Evolutionary conservation across 78 protist species (phyloP).

Genomic region (Tieghemostelium lacteum): DNA sequence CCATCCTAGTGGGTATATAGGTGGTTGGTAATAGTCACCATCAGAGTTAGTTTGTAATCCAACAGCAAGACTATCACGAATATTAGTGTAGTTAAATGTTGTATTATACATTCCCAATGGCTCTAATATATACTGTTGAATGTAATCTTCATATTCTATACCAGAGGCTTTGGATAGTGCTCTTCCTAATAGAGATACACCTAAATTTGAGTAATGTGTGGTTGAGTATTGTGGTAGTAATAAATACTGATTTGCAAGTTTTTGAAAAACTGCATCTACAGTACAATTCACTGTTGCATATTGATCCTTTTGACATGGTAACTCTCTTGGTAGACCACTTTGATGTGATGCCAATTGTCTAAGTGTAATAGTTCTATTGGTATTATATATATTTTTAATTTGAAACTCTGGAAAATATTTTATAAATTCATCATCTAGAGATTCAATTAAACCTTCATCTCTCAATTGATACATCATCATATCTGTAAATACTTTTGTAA

Average conservation of each 20-base stretch:
- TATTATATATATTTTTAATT: constrained; percentile 9
- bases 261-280: constrained; percentile 9
- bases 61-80: constrained; percentile 29
- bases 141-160: constrained; percentile 6
- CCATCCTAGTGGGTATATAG: constrained; percentile 27
- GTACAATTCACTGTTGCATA: constrained; percentile 2
- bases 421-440: constrained; percentile 50
- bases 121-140: constrained; percentile 32
- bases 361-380: constrained; percentile 20
- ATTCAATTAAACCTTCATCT: constrained; percentile 22
- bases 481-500: constrained; percentile 42
- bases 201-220: constrained; percentile 65
- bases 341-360: constrained; percentile 57
- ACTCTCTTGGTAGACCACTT: constrained; percentile 61
- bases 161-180: constrained; percentile 11
- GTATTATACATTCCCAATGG: constrained; percentile 41
- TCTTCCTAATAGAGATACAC: constrained; percentile 47
- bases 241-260: constrained; percentile 12
- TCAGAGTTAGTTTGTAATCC: neutral
- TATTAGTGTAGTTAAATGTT: constrained; percentile 12
- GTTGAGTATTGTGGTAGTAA: constrained; percentile 33
- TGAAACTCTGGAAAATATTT: constrained; percentile 44
- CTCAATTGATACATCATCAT: constrained; percentile 55
- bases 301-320: constrained; percentile 6
- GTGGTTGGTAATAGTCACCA: constrained; percentile 14